Percentiles rank a stretch among this genome's conserved stretches.
Evolutionary conservation across 2,329 filamentous ascomycete genomes (phyloP).

Genomic region (Verticillium klebahnii): DNA sequence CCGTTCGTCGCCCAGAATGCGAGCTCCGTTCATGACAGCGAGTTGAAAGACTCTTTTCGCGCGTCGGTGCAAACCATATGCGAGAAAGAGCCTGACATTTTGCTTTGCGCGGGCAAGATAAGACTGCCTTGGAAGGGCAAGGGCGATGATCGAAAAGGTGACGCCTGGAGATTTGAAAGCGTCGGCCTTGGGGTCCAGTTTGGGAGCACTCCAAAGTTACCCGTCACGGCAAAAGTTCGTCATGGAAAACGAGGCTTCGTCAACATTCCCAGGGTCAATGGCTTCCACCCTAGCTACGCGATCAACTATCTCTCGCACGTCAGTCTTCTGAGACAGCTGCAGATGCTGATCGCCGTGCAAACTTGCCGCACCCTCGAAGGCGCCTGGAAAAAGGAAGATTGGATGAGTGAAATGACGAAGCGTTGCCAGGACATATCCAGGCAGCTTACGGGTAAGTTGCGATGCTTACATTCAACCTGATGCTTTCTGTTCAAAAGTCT

Average conservation of each 20-base stretch:
- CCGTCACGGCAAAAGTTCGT: background rate
- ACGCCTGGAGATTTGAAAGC: constrained; percentile 8
- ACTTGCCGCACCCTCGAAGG: constrained; percentile 3
- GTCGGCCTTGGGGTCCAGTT: constrained; percentile 6
- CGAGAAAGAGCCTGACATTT: constrained; percentile 8
- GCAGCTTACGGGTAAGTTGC: background rate
- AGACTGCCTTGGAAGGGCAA: background rate
- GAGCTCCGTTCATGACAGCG: background rate
- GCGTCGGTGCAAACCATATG: background rate
- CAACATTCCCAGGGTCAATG: constrained; percentile 9
- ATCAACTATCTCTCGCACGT: constrained; percentile 11
- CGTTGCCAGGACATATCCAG: background rate
- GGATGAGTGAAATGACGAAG: constrained; percentile 7
- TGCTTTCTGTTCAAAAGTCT: background rate
- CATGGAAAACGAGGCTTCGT: background rate
- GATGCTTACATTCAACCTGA: background rate
- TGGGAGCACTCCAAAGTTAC: background rate
- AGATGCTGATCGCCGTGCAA: constrained; percentile 6
- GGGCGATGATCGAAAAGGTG: constrained; percentile 7
- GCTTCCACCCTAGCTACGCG: constrained; percentile 13
- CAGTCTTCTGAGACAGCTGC: constrained; percentile 10
- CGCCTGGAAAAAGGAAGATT: constrained; percentile 5
- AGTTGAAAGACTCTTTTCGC: constrained; percentile 2
- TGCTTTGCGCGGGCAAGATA: constrained; percentile 12
- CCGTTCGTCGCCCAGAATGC: constrained; percentile 4